A percentile compares a stretch with the other conserved stretches of the same genome.
These are phyloP conservation scores for Lobosporangium transversale DNA, from an alignment of 192 early-diverging fungal species.

Conservation along the genomic window DNA sequence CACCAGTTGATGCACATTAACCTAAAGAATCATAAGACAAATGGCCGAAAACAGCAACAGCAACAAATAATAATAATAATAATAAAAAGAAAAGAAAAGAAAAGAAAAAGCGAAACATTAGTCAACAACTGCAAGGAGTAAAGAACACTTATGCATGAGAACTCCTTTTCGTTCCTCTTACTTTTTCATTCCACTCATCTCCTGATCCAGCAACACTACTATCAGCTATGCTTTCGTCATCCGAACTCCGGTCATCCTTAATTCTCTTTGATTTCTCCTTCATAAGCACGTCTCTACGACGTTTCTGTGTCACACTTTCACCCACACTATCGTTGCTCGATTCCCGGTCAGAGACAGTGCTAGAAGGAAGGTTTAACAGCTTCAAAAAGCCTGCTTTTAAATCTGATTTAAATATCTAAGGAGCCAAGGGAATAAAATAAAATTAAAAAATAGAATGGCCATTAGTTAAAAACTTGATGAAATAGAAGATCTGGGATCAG, in stretches of 20 bases:
- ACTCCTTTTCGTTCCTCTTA: background rate
- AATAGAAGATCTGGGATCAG: no score
- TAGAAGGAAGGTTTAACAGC: conserved; percentile 18
- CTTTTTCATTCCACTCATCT: conserved; percentile 38
- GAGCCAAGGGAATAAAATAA: background rate
- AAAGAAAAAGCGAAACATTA: no score
- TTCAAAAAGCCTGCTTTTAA: conserved; percentile 38
- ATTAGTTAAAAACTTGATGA: no score
- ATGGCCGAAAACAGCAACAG: background rate
- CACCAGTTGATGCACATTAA: conserved; percentile 49
- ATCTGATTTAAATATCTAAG: conserved; percentile 37
- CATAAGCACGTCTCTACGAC: conserved; percentile 26
- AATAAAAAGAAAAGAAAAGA: background rate
- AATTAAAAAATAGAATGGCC: no score
- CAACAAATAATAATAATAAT: background rate
- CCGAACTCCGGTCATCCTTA: conserved; percentile 34
- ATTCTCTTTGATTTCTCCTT: conserved; percentile 46
- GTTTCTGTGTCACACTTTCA: conserved; percentile 26
- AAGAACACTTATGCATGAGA: background rate
- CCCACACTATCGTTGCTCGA: conserved; percentile 28
- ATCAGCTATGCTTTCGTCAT: conserved; percentile 37
- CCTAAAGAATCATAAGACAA: background rate
- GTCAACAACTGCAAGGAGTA: background rate
- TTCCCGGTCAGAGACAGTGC: conserved; percentile 24
- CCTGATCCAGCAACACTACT: conserved; percentile 43